These are phyloP conservation scores for Rhizodiscina lignyota DNA, from an alignment of 495 filamentous ascomycete species.

Conservation along the genomic window DNA sequence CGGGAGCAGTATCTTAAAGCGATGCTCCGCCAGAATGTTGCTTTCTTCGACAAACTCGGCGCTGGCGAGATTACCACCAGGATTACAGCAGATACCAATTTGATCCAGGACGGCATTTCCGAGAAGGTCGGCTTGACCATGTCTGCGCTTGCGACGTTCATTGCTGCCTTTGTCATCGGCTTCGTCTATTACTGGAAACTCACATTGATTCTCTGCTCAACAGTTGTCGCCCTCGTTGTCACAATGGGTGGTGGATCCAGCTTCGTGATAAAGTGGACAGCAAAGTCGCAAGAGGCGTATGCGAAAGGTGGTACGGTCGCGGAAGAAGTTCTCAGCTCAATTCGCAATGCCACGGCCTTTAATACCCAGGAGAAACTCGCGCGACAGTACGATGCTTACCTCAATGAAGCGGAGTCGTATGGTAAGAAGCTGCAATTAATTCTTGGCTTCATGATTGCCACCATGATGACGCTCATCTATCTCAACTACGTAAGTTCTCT, in stretches of 20 bases:
- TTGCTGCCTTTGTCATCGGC: conserved; percentile 77
- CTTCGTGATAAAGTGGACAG: conserved; percentile 68
- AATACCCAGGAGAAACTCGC: conserved; percentile 81
- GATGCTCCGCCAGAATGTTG: conserved; percentile 80
- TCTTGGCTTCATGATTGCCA: conserved; percentile 59
- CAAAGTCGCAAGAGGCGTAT: conserved; percentile 57
- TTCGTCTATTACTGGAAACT: conserved; percentile 77
- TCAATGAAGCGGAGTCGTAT: conserved; percentile 55
- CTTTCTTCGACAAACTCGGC: conserved; percentile 80
- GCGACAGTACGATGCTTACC: conserved; percentile 60
- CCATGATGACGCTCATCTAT: conserved; percentile 71
- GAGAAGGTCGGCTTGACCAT: conserved; percentile 71
- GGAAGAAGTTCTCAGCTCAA: conserved; percentile 88
- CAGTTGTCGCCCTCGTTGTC: conserved; percentile 53
- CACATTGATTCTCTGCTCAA: conserved; percentile 66
- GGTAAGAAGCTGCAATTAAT: conserved; percentile 58
- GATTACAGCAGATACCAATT: conserved; percentile 79
- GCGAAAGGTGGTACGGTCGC: conserved; percentile 75
- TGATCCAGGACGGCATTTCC: conserved; percentile 77
- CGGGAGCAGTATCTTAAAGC: conserved; percentile 68
- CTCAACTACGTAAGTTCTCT: conserved; percentile 51
- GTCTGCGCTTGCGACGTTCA: conserved; percentile 57
- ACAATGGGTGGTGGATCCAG: conserved; percentile 55
- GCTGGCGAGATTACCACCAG: conserved; percentile 86
- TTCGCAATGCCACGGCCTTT: conserved; percentile 86